Evolutionary conservation across 768 basidiomycete species (phyloP).

Genomic region (Candolleomyces eurysporus): DNA sequence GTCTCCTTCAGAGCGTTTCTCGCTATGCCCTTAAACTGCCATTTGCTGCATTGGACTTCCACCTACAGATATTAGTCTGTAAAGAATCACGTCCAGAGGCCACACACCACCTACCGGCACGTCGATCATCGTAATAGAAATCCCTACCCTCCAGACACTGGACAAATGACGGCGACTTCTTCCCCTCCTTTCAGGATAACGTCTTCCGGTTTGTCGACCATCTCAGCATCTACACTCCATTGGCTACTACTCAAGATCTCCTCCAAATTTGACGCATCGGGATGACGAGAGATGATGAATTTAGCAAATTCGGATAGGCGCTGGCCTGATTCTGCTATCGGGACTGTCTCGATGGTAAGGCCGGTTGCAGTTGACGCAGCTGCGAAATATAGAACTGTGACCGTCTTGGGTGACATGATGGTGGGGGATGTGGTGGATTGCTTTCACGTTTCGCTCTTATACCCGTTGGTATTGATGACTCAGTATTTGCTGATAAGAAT

Average conservation of each 20-base stretch:
- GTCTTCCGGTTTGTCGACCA: slow-evolving; percentile 59
- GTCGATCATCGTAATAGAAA: slow-evolving; percentile 31
- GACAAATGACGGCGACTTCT: slow-evolving; percentile 77
- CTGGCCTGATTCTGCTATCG: slow-evolving; percentile 46
- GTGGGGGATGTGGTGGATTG: not conserved
- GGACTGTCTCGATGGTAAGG: slow-evolving; percentile 49
- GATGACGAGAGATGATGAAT: slow-evolving; percentile 55
- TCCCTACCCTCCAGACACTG: slow-evolving; percentile 72
- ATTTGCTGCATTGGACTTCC: too few species aligned
- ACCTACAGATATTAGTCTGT: too few species aligned
- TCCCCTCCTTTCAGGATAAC: slow-evolving; percentile 64
- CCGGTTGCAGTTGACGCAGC: slow-evolving; percentile 72
- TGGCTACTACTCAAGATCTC: slow-evolving; percentile 57
- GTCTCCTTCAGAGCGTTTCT: too few species aligned
- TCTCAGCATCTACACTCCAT: slow-evolving; percentile 83
- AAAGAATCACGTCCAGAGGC: not conserved
- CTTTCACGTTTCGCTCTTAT: not conserved
- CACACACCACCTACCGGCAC: not conserved
- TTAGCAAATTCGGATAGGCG: slow-evolving; percentile 48
- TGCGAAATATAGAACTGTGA: slow-evolving; percentile 56
- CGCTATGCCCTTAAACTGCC: too few species aligned
- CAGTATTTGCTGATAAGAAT: not conserved
- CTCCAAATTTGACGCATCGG: slow-evolving; percentile 41
- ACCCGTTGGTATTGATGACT: not conserved
- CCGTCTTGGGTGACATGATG: slow-evolving; percentile 25